Percentiles rank a stretch among this genome's conserved stretches.
phyloP scores from a whole-genome alignment of 2,329 filamentous ascomycete genomes.

The Xylaria sp. region DNA sequence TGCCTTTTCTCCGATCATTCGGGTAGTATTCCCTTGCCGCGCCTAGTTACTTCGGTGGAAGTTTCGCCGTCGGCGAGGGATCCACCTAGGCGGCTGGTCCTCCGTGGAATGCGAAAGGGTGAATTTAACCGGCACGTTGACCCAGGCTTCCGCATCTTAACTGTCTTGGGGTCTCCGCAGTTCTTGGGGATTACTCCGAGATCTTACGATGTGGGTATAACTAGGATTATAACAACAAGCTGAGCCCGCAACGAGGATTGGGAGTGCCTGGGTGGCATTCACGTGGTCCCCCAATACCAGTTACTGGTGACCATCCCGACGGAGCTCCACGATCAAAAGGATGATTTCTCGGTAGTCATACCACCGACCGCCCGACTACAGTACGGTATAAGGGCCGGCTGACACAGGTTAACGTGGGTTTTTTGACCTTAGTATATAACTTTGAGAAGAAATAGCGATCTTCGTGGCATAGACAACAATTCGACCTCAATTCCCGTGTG shows the following conservation, averaged over 20 bases:
- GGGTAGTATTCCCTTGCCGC: background rate
- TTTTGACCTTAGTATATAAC: no score
- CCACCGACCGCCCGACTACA: background rate
- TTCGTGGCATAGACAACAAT: no score
- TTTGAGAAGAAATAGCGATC: no score
- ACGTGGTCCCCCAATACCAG: background rate
- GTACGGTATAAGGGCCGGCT: background rate
- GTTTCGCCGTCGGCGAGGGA: conserved; percentile 11
- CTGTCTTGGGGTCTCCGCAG: conserved; percentile 16
- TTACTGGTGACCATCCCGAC: background rate
- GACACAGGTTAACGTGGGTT: no score
- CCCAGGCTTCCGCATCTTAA: background rate
- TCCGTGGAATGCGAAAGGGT: background rate
- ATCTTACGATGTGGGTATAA: background rate
- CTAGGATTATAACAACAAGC: no score
- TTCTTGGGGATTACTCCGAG: background rate
- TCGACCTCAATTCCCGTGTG: no score
- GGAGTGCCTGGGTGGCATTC: no score
- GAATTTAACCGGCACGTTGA: conserved; percentile 21
- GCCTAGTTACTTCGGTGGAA: background rate
- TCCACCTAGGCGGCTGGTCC: background rate
- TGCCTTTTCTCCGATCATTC: background rate
- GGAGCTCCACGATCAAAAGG: background rate
- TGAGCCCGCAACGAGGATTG: no score
- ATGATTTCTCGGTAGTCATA: background rate